Percentiles rank a stretch among this genome's conserved stretches.
phyloP scores from a whole-genome alignment of 1,284 basidiomycete genomes.

The Cerioporus squamosus region DNA sequence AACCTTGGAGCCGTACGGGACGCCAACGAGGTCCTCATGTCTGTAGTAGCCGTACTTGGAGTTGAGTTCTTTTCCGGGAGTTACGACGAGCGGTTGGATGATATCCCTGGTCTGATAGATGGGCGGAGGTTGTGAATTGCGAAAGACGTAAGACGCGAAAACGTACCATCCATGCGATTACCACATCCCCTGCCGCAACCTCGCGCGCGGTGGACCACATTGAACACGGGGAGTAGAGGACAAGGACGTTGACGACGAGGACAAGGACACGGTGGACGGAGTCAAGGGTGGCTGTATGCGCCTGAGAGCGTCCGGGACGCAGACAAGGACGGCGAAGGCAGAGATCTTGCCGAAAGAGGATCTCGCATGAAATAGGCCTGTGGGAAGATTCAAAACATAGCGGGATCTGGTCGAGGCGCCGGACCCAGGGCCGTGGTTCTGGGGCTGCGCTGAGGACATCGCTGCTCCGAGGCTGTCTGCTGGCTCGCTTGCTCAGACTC shows the following conservation, averaged over 20 bases:
- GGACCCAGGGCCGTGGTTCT: conserved; percentile 5
- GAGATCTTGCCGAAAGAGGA: conserved; percentile 20
- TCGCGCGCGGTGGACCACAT: conserved; percentile 77
- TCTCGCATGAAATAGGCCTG: conserved; percentile 12
- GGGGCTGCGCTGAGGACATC: not conserved
- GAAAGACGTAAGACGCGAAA: conserved; percentile 10
- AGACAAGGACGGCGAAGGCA: conserved; percentile 1
- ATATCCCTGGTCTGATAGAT: conserved; percentile 73
- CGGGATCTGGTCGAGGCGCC: conserved; percentile 21
- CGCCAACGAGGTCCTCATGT: conserved; percentile 87
- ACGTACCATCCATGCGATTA: conserved; percentile 84
- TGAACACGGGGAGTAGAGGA: not conserved
- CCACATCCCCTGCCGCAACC: conserved; percentile 81
- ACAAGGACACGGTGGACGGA: not conserved
- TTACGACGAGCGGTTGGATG: conserved; percentile 81
- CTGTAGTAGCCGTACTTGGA: conserved; percentile 90
- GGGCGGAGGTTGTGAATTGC: conserved; percentile 3
- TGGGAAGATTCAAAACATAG: conserved; percentile 24
- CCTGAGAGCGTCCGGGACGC: not conserved
- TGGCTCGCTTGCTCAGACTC: not conserved
- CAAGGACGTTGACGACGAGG: not conserved
- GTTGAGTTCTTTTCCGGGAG: conserved; percentile 84
- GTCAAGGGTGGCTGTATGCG: not conserved
- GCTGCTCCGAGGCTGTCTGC: not conserved
- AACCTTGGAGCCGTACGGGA: conserved; percentile 89